Base-by-base conservation (phyloP, 768 basidiomycete genomes). In the Peribolospora baueri region DNA sequence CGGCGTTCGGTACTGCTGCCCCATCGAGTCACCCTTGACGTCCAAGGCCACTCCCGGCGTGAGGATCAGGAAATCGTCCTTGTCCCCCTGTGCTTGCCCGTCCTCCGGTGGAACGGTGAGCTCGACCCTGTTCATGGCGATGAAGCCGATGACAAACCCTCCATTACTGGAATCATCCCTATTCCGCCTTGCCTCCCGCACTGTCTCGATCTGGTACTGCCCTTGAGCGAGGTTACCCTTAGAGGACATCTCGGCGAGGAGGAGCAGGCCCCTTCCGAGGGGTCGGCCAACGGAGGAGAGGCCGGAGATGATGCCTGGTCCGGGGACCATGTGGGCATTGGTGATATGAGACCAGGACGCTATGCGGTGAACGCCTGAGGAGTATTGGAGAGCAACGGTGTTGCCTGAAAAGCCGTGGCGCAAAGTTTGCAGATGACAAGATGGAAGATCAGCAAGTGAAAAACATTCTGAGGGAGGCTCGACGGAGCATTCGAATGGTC, bases 231-330 rank as follows among this genome's bases (percentile, higher is more conserved):
- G 77, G 40, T 79, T 78, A 5, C 87, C 91, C 57, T 77, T 76
- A 37, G 84, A 84, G 63, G 84, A 87, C 93, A 98, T 98, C 67
- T 97, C 88, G 43, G 90, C 84, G 48, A 98, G 79, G 43, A 98
- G 73, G 49, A 98, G 72, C 13, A 97, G 75, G 0, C 85, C 93
- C 9, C 93, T 76, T 2, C 79, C 78, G 11, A 86, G 74, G 0
- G 88, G 84, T 7, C 79, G 68, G 46, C 93, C 93, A 43, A 97
- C 76, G 5, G 81, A 80, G 2, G 82, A 72, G 41, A 98, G 80
- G 11, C 93, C 91, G n/a, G 77, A 73, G 60, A 98, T 75, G 60
- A 97, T 79, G 10, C 87, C 87, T 3, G 88, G 86, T n/a, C 93
- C 93, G 3, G 93, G 88, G 42, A 97, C 79, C 7, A 82, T 77